Base-by-base conservation (phyloP, 1,284 basidiomycete species). In the Apiotrichum laibachii region DNA sequence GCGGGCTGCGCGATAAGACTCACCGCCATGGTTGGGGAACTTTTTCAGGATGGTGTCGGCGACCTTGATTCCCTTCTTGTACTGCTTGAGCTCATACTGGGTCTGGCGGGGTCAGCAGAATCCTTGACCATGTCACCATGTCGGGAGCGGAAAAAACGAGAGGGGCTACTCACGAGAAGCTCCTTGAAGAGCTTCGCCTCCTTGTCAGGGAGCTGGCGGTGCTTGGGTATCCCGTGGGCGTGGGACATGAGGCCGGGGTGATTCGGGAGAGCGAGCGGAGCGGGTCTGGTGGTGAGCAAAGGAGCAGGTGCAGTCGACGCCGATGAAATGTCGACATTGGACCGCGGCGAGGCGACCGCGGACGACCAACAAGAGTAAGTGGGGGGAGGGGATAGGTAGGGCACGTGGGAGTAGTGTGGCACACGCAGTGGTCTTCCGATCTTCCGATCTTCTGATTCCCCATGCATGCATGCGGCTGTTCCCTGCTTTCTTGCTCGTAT, bases 41-140 rank as follows among this genome's bases (percentile, higher is more conserved):
- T 95, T 96, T 81, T 92, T 95, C 75, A 99, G 85, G 73, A 99
- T 94, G 69, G 87, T 84, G 78, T 99, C 94, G 1, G 92, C 92
- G 11, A 89, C 86, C 79, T 97, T 97, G 69, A 92, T 82, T 42
- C 88, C 94, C 70, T 91, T 90, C 72, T 92, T 89, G 77, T 94
- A 87, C 75, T 92, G 88, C 72, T 90, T 87, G 26, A 86, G 84
- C 79, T 99, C 95, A 79, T 99, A 99, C 43, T 88, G 82, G 46
- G 79, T 75, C 78, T 80, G 60, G 18, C 10, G 33, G 35, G 5
- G 33, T 57, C 37, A 55, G 40, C 34, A 48, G 39, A n/a, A 52
- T 43, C 40, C 15, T 5, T 8, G 37, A 43, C 11, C 16, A 42
- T 21, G 37, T 19, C 15, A 5, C 16, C 42, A n/a, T 6, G 15